Conservation (phyloP, 1,139 yeast species). For the Blastobotrys elegans region DNA sequence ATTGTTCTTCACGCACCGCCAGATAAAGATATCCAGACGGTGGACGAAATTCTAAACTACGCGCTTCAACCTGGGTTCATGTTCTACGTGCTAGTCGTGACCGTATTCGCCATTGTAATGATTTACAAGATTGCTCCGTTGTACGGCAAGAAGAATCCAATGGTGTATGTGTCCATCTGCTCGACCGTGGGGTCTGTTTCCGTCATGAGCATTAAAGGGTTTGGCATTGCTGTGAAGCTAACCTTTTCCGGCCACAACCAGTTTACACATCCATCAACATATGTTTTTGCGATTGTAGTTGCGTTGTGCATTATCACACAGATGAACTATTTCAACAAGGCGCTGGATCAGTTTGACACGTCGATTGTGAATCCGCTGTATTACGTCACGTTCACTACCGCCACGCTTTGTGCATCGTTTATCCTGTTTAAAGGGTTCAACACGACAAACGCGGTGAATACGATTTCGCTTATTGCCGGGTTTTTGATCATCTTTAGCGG, state of each 20-base stretch:
- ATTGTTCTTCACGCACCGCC: constrained; percentile 92
- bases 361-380: constrained; percentile 88
- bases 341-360: constrained; percentile 88
- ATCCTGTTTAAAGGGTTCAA: constrained; percentile 84
- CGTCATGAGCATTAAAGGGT: constrained; percentile 89
- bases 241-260: constrained; percentile 88
- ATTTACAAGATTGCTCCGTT: constrained; percentile 78
- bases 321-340: constrained; percentile 92
- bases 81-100: constrained; percentile 58
- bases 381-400: constrained; percentile 88
- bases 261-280: constrained; percentile 78
- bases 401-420: constrained; percentile 80
- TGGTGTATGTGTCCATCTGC: constrained; percentile 86
- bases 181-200: constrained; percentile 88
- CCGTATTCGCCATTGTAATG: constrained; percentile 67
- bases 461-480: constrained; percentile 81
- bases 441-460: constrained; percentile 73
- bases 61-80: constrained; percentile 80
- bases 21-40: constrained; percentile 82
- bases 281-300: constrained; percentile 73
- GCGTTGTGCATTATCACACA: constrained; percentile 80
- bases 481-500: constrained; percentile 85
- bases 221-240: constrained; percentile 85
- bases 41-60: constrained; percentile 77
- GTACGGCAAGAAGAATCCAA: constrained; percentile 78